phyloP scores from a whole-genome alignment of 257 asterid species.

The Cynanchum wilfordii region DNA sequence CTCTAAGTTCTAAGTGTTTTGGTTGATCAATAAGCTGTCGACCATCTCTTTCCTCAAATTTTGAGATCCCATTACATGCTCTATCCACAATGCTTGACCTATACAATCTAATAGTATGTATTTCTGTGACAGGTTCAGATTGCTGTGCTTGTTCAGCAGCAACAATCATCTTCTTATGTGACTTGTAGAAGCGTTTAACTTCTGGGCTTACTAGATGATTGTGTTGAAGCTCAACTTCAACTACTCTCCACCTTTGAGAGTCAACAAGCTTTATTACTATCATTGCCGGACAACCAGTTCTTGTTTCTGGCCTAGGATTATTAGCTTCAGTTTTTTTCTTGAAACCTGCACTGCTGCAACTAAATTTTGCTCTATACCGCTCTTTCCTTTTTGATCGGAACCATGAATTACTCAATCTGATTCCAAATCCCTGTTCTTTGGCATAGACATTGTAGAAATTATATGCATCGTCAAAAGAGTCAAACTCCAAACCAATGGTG shows the following conservation, averaged over 20 bases:
- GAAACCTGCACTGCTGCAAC: slow-evolving; percentile 64
- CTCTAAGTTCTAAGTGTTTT: slow-evolving; percentile 46
- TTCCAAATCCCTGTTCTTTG: slow-evolving; percentile 58
- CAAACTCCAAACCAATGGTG: slow-evolving; percentile 51
- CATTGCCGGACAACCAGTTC: slow-evolving; percentile 71
- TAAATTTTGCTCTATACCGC: slow-evolving; percentile 58
- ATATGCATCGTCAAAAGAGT: slow-evolving; percentile 50
- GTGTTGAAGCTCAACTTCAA: slow-evolving; percentile 51
- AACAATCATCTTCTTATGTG: slow-evolving; percentile 53
- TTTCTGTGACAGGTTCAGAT: slow-evolving; percentile 34
- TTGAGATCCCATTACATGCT: background rate
- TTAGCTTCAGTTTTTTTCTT: slow-evolving; percentile 56
- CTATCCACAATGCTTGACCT: slow-evolving; percentile 12
- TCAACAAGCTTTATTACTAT: slow-evolving; percentile 50
- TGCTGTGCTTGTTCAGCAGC: slow-evolving; percentile 33
- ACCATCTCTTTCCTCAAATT: slow-evolving; percentile 16
- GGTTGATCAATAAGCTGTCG: slow-evolving; percentile 21
- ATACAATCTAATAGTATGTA: slow-evolving; percentile 55
- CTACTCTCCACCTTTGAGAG: slow-evolving; percentile 50
- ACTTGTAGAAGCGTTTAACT: slow-evolving; percentile 48
- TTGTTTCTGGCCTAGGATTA: slow-evolving; percentile 58
- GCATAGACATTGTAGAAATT: slow-evolving; percentile 54
- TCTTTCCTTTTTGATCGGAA: slow-evolving; percentile 59
- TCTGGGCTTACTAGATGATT: slow-evolving; percentile 60
- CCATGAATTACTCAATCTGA: slow-evolving; percentile 64